Evolutionary conservation across 805 yeast species (phyloP).

Genomic region (Metschnikowia shivogae): DNA sequence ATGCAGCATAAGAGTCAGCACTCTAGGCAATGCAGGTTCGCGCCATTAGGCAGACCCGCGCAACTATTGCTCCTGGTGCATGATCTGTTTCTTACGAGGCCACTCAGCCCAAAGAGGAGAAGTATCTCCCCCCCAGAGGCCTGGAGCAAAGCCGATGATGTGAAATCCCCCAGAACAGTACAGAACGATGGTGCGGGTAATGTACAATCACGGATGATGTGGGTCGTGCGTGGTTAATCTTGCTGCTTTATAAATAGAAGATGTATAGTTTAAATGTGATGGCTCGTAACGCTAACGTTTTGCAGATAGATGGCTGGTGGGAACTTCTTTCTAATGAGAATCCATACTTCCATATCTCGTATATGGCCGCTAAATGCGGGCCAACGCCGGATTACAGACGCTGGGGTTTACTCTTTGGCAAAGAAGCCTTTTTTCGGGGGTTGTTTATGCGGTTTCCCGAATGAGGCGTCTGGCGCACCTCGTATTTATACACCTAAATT

Average conservation of each 20-base stretch:
- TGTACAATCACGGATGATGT: not conserved
- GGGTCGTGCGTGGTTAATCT: not conserved
- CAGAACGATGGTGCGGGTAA: no score
- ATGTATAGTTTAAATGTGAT: no score
- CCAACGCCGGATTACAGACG: no score
- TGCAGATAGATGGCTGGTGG: no score
- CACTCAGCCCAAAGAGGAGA: not conserved
- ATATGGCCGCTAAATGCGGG: no score
- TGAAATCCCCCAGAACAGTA: no score
- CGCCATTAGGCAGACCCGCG: not conserved
- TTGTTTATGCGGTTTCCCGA: not conserved
- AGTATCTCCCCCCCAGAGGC: no score
- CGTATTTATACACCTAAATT: slow-evolving; percentile 1
- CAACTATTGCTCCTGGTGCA: not conserved
- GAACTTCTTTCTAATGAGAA: no score
- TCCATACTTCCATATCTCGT: no score
- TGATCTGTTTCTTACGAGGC: not conserved
- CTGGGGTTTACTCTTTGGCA: not conserved
- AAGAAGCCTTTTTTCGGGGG: not conserved
- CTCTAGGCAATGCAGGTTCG: not conserved
- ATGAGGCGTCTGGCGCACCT: slow-evolving; percentile 2
- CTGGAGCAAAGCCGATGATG: no score
- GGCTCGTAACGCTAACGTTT: no score
- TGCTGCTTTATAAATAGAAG: not conserved
- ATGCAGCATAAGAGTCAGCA: not conserved